Conservation (phyloP, 2,329 filamentous ascomycete species). For the Dothistroma septosporum region DNA sequence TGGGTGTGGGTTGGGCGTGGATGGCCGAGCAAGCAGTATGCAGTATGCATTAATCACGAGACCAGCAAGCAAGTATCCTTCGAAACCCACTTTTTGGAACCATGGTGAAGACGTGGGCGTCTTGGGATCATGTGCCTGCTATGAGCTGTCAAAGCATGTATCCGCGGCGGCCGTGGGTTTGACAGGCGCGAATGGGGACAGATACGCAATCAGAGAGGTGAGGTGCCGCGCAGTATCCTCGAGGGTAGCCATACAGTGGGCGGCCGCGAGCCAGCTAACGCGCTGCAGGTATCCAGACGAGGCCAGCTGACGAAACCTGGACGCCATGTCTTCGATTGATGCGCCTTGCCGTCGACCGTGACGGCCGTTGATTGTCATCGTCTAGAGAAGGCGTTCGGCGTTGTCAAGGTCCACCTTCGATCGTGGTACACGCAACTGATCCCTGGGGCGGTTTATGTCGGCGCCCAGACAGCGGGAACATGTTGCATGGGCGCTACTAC, state of each 20-base stretch:
- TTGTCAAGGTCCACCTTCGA: not conserved
- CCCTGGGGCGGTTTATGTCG: conserved; percentile 1
- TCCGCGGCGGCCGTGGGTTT: not conserved
- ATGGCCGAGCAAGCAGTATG: not conserved
- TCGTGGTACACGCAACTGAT: not conserved
- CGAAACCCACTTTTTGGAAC: not conserved
- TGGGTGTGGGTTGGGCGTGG: not conserved
- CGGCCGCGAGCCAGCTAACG: conserved; percentile 1
- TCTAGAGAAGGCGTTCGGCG: not conserved
- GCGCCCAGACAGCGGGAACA: conserved; percentile 2
- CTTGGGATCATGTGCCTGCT: not conserved
- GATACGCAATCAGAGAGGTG: not conserved
- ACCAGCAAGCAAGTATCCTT: not conserved
- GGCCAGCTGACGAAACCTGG: not conserved
- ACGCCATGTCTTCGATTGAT: not conserved
- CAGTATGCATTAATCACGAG: not conserved
- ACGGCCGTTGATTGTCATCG: not conserved
- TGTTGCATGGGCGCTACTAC: not conserved
- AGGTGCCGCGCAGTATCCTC: not conserved
- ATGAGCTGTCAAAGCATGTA: conserved; percentile 8
- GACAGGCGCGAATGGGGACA: not conserved
- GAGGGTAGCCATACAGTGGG: not conserved
- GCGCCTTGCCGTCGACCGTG: not conserved
- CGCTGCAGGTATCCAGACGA: not conserved
- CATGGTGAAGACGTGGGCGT: not conserved